phyloP scores from a whole-genome alignment of 225 moss, liverwort and hornwort genomes.

The Rhytidiadelphus loreus region DNA sequence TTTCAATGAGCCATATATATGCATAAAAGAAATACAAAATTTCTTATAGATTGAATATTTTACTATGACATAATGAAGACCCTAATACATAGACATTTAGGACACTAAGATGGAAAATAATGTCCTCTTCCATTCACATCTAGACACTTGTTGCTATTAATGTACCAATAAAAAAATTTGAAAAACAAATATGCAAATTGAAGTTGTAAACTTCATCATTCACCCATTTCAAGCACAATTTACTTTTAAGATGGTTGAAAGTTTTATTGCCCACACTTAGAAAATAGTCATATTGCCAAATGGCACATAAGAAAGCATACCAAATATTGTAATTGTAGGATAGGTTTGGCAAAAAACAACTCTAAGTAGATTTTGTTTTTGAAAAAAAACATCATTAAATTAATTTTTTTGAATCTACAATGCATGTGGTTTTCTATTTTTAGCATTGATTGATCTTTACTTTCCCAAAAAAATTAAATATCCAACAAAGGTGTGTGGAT shows the following conservation, averaged over 20 bases:
- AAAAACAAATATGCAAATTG: background rate
- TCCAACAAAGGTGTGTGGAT: background rate
- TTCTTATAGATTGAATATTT: too few species aligned
- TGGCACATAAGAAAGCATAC: background rate
- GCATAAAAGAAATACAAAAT: too few species aligned
- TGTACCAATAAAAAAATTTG: background rate
- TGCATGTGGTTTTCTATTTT: too few species aligned
- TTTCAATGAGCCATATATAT: too few species aligned
- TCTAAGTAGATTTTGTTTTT: background rate
- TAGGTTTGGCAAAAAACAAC: background rate
- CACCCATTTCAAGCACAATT: background rate
- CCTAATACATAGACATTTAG: too few species aligned
- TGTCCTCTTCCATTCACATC: background rate
- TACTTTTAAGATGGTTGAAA: background rate
- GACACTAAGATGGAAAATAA: background rate
- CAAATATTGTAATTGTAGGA: background rate
- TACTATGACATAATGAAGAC: too few species aligned
- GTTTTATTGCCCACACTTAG: background rate
- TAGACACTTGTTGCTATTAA: background rate
- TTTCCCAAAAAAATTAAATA: background rate
- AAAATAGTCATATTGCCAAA: background rate
- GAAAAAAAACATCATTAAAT: background rate
- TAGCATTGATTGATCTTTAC: accelerated
- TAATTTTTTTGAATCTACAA: background rate
- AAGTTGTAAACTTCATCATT: background rate